A percentile compares a stretch with the other conserved stretches of the same genome.
phyloP scores from a whole-genome alignment of 495 filamentous ascomycete species.

The Hypoxylon intermedium region DNA sequence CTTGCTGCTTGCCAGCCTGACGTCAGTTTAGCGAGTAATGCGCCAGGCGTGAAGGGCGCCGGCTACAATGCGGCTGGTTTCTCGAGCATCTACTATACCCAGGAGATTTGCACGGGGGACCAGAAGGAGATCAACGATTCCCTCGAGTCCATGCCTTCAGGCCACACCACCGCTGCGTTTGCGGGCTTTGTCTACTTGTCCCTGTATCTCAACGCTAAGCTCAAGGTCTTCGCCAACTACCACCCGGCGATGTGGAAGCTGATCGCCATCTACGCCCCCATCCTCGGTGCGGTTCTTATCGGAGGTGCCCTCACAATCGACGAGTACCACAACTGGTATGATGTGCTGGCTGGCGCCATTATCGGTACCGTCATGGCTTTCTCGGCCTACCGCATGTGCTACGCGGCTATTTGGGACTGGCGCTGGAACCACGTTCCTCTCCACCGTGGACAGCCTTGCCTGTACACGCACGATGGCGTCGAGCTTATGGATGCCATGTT shows the following conservation, averaged over 20 bases:
- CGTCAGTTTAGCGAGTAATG: conserved; percentile 44
- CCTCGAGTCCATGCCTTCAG: conserved; percentile 66
- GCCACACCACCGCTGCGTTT: conserved; percentile 65
- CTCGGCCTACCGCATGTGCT: conserved; percentile 63
- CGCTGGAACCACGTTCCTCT: conserved; percentile 62
- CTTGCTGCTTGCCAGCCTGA: conserved; percentile 64
- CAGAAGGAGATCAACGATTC: conserved; percentile 55
- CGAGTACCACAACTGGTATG: conserved; percentile 67
- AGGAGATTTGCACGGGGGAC: conserved; percentile 55
- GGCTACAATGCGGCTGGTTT: conserved; percentile 55
- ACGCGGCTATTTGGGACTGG: conserved; percentile 66
- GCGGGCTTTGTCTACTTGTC: conserved; percentile 63
- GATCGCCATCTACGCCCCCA: conserved; percentile 61
- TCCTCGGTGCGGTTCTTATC: conserved; percentile 65
- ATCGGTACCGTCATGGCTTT: conserved; percentile 67
- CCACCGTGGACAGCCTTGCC: conserved; percentile 44
- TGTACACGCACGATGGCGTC: conserved; percentile 39
- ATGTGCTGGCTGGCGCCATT: conserved; percentile 61
- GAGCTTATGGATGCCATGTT: conserved; percentile 52
- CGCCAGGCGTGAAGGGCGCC: conserved; percentile 32
- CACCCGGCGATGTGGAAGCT: conserved; percentile 71
- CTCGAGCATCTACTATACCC: conserved; percentile 55
- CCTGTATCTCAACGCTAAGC: conserved; percentile 71
- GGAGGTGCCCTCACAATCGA: conserved; percentile 68
- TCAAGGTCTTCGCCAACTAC: conserved; percentile 66